These are phyloP conservation scores for Tylopilus sp. DNA, from an alignment of 768 basidiomycete species.

Conservation along the genomic window DNA sequence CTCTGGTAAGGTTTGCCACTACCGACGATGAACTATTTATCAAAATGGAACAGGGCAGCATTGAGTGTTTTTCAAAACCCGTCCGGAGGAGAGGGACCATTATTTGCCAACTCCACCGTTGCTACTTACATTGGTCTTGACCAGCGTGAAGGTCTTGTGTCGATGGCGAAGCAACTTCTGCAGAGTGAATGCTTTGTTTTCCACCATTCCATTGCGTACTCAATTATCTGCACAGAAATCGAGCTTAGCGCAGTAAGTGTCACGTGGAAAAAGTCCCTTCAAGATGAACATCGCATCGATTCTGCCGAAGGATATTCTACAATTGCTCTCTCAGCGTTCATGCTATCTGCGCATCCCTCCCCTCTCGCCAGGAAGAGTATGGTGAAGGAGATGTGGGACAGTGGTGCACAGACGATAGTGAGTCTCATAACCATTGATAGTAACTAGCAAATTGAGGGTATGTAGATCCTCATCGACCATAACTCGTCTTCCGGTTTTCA, in stretches of 20 bases:
- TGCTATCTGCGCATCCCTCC: slow-evolving; percentile 69
- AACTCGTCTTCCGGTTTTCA: slow-evolving; percentile 73
- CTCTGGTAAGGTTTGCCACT: slow-evolving; percentile 57
- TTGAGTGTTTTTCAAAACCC: slow-evolving; percentile 57
- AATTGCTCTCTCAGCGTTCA: slow-evolving; percentile 83
- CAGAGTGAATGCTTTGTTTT: slow-evolving; percentile 39
- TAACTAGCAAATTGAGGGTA: slow-evolving; percentile 12
- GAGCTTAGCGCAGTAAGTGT: slow-evolving; percentile 43
- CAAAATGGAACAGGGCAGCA: slow-evolving; percentile 52
- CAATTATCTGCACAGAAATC: slow-evolving; percentile 39
- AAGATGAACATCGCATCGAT: slow-evolving; percentile 41
- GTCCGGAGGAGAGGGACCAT: slow-evolving; percentile 29
- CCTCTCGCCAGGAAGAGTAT: slow-evolving; percentile 58
- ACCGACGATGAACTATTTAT: slow-evolving; percentile 8
- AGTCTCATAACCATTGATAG: not conserved
- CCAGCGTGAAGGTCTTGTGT: slow-evolving; percentile 64
- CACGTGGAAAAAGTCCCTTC: slow-evolving; percentile 58
- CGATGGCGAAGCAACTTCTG: slow-evolving; percentile 63
- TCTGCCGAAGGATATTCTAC: slow-evolving; percentile 44
- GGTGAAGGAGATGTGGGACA: slow-evolving; percentile 87
- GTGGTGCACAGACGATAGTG: slow-evolving; percentile 83
- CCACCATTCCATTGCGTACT: slow-evolving; percentile 4
- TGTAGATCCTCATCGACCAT: slow-evolving; percentile 83
- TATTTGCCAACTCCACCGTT: slow-evolving; percentile 49
- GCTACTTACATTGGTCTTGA: slow-evolving; percentile 72